Conservation (phyloP, 176 grass and related monocot genomes). For the Aechmea fasciata region DNA sequence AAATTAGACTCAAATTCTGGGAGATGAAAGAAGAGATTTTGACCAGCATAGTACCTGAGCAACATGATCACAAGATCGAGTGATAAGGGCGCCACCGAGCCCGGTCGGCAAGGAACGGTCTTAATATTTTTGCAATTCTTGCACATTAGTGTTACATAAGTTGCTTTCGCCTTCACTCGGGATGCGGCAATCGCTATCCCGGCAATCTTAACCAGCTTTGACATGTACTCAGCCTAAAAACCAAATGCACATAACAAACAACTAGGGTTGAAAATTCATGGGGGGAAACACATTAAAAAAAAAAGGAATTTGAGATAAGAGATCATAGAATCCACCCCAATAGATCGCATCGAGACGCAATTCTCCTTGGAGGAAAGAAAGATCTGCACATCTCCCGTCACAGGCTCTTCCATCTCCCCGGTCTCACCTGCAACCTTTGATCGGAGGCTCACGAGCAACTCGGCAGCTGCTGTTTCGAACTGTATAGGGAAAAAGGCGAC, state of each 20-base stretch:
- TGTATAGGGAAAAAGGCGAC: conserved; percentile 4
- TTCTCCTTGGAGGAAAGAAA: conserved; percentile 87
- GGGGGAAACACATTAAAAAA: not conserved
- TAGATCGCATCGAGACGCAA: conserved; percentile 69
- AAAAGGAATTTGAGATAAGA: not conserved
- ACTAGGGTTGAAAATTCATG: not conserved
- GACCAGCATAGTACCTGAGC: conserved; percentile 40
- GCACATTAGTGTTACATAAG: conserved; percentile 81
- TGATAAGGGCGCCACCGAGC: conserved; percentile 83
- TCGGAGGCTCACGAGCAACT: conserved; percentile 64
- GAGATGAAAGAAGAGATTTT: not conserved
- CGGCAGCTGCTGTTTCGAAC: conserved; percentile 70
- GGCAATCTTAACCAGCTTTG: conserved; percentile 84
- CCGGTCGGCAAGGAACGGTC: conserved; percentile 69
- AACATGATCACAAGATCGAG: conserved; percentile 71
- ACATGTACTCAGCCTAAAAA: conserved; percentile 76
- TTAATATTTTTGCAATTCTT: conserved; percentile 82
- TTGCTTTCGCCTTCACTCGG: conserved; percentile 95
- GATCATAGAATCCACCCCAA: conserved; percentile 53
- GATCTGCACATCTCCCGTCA: conserved; percentile 73
- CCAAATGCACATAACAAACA: not conserved
- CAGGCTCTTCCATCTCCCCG: conserved; percentile 90
- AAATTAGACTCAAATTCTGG: not conserved
- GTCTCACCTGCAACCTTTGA: conserved; percentile 81
- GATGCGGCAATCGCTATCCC: conserved; percentile 85